Evolutionary conservation across 768 basidiomycete genomes (phyloP), one percentile per base, ranked within the genome.

Genomic region (Lactarius quietus): DNA sequence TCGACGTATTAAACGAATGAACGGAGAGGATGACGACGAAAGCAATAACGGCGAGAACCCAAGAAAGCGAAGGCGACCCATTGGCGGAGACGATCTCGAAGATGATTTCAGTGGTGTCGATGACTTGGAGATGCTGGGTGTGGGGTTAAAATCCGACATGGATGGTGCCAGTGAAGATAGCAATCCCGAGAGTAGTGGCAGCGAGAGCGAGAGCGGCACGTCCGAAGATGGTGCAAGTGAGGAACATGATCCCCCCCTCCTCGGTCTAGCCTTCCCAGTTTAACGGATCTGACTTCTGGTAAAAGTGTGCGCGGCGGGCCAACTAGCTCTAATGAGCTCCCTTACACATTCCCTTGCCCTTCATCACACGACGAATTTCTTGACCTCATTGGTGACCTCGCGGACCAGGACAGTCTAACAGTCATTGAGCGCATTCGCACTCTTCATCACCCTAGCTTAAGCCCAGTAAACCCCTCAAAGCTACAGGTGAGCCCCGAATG

Each of bases 311-410:
- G 8, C 38, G 23, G 26, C 6, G 14, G 29, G 31, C 6, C 38
- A 20, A 61, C 14, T 18, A 12, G 23, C 39, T 31, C 52, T 57
- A 82, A 84, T 60, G 92, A 93, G 63, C 81, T 98, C 3, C 97
- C 97, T 0, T 99, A 85, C 74, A 98, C 93, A 1, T 98, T 98
- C 75, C 83, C 90, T 51, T 96, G 94, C 71, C 97, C 97, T 0
- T 75, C 82, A 18, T 86, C 80, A 14, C 95, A 98, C 70, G 91
- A 92, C 54, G 93, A 96, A 64, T 90, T 98, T 69, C 81, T 96
- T n/a, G 84, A 89, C 28, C 88, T 96, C 18, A 73, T 98, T 2
- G 84, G 89, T 23, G 82, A 81, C 45, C 74, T 95, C 20, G 80
- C 84, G 18, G 90, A 93, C 51, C 78, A 84, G 31, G 89, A 96